phyloP scores from a whole-genome alignment of 2,329 filamentous ascomycete species.

The Xylaria polymorpha region DNA sequence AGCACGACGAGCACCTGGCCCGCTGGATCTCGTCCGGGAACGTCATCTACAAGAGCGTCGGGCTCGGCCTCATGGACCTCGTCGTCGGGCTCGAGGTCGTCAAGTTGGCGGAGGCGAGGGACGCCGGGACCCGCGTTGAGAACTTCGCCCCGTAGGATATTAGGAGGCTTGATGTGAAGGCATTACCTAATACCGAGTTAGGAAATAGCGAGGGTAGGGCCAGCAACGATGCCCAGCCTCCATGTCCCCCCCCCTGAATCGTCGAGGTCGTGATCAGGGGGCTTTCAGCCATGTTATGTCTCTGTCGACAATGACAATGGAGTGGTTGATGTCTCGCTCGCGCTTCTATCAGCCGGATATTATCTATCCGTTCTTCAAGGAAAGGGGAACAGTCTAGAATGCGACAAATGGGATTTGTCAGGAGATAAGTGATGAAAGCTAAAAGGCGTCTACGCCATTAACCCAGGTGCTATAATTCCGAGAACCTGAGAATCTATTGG shows the following conservation, averaged over 20 bases:
- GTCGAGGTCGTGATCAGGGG: background rate
- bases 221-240: background rate
- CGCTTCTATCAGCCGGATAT: background rate
- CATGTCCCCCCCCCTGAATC: too few relatives aligned
- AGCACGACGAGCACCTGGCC: conserved; percentile 62
- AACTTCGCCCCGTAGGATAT: conserved; percentile 54
- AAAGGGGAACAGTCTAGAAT: background rate
- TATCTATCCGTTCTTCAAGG: background rate
- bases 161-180: background rate
- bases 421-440: background rate
- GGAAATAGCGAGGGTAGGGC: background rate
- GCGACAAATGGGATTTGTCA: too few relatives aligned
- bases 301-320: background rate
- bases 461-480: background rate
- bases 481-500: background rate
- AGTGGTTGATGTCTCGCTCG: background rate
- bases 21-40: conserved; percentile 71
- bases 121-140: conserved; percentile 64
- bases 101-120: conserved; percentile 64
- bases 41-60: conserved; percentile 76
- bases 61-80: conserved; percentile 74
- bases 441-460: background rate
- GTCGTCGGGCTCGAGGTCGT: conserved; percentile 70
- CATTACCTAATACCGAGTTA: background rate
- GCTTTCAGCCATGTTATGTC: background rate